Evolutionary conservation across 148 eudicot genomes (phyloP), one percentile per base, ranked within the genome.

Genomic region (Polygonum aviculare): DNA sequence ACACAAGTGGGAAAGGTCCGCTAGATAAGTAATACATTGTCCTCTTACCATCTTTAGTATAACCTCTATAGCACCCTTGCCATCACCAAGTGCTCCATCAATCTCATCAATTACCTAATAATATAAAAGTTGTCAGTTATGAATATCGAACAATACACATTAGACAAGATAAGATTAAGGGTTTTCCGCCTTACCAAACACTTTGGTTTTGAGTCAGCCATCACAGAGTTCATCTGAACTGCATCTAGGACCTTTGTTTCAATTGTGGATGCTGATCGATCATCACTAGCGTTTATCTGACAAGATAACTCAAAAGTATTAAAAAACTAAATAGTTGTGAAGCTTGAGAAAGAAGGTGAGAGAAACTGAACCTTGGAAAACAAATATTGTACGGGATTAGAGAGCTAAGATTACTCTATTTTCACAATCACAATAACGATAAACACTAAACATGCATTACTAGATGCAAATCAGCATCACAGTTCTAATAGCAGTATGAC

Each of bases 11-110:
- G 69, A 26, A 62, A 5, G 60, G 26, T 62, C 69, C 14, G 14
- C 22, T 22, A 54, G 60, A 16, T 19, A 54, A 22, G 72, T 12
- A 35, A 14, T 65, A 35, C 71, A 67, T 36, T 67, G n/a, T 67
- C 44, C 72, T 54, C 31, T 79, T 84, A 95, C 99, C 97, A 95
- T 89, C 76, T 91, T 90, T 54, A 93, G 83, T 80, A 95, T 86
- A 75, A 95, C 84, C 75, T 95, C 99, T 38, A 95, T 94, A 47
- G 94, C 99, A 78, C 99, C 99, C 82, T 93, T 95, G 14, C 99
- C 99, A 77, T 93, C 99, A 83, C 94, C 94, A 72, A 95, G 97
- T 75, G 97, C 97, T 79, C 99, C 99, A 83, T 95, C 99, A 76
- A 95, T 95, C 81, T 95, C 99, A 89, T 95, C 99, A 85, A 95